Evolutionary conservation across 2,329 filamentous ascomycete genomes (phyloP), one percentile per base, ranked within the genome.

Genomic region (Calycina herbarum): DNA sequence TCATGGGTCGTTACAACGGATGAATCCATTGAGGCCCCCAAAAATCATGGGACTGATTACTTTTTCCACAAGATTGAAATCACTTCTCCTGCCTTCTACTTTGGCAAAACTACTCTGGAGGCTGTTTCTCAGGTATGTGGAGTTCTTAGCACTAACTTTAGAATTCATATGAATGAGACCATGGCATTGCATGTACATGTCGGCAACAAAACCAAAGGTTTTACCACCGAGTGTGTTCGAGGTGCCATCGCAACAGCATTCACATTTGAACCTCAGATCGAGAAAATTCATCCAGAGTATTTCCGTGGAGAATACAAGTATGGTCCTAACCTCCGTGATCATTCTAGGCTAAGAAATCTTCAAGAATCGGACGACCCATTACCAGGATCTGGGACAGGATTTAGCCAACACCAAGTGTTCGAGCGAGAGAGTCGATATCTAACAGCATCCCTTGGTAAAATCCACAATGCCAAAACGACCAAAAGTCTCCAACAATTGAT

Each of bases 191-290:
- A 61, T n/a, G 40, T 61, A 7, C 59, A 61, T 15, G 59, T 61
- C 11, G 59, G 59, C 8, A n/a, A 51, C 17, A 40, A 13, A 31
- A 51, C 3, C 0, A 61, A 61, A 33, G 59, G 59, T 3, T 61
- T 61, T 17, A 17, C 15, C 13, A 1, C 27, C 6, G 20, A 51
- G 33, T 51, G 27, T 2, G 27, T 51, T 15, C n/a, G 20, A 8
- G 27, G n/a, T 3, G 27, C 45, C 15, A 27, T 45, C 3, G 59
- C 38, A 29, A 61, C 40, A n/a, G 38, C 24, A 15, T 61, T 61
- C 24, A 61, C 40, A 33, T 61, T 61, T 11, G 59, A 61, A 17
- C 40, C 27, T 29, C 59, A 61, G n/a, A 61, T 61, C 27, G 59
- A 61, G 15, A 20, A 20, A 6, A 61, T 61, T 3, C 40, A 61